These are phyloP conservation scores for Neurospora tetrasperma DNA, from an alignment of 495 filamentous ascomycete genomes.

Conservation along the genomic window DNA sequence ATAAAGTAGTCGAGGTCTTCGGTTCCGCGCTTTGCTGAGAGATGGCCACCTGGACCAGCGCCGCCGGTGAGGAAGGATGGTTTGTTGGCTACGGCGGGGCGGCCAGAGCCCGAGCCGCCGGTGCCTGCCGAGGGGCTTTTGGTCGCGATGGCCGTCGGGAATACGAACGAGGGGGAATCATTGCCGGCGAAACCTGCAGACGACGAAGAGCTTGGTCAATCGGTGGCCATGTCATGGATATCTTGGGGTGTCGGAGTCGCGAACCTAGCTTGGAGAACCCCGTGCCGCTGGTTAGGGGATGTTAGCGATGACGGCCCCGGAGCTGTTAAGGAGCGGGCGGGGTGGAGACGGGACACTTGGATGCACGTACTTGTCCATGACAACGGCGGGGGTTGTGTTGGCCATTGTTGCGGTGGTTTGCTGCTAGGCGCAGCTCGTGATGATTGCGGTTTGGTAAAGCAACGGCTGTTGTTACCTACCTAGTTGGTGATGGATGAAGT, in stretches of 20 bases:
- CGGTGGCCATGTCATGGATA: not conserved
- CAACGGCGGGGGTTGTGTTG: conserved; percentile 98
- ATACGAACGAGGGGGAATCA: conserved; percentile 97
- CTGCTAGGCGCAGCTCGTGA: conserved; percentile 17
- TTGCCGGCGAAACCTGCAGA: conserved; percentile 90
- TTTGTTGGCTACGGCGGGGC: conserved; percentile 85
- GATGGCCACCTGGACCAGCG: conserved; percentile 66
- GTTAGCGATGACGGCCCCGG: conserved; percentile 15
- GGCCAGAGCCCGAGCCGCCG: conserved; percentile 69
- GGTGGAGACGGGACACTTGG: conserved; percentile 8
- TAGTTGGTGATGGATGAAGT: conserved; percentile 6
- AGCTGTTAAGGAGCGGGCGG: conserved; percentile 9
- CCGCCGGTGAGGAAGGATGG: conserved; percentile 91
- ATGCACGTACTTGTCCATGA: conserved; percentile 98
- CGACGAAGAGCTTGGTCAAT: conserved; percentile 7
- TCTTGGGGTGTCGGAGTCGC: conserved; percentile 11
- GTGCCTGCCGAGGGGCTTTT: conserved; percentile 63
- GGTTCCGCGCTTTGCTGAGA: conserved; percentile 87
- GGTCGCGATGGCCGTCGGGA: conserved; percentile 95
- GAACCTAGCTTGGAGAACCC: conserved; percentile 96
- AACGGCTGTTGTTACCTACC: not conserved
- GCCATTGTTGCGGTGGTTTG: conserved; percentile 53
- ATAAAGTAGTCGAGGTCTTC: conserved; percentile 99
- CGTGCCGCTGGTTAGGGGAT: conserved; percentile 62
- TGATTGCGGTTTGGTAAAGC: conserved; percentile 8